Conservation (phyloP, 495 filamentous ascomycete species). For the Friedmanniomyces simplex region DNA sequence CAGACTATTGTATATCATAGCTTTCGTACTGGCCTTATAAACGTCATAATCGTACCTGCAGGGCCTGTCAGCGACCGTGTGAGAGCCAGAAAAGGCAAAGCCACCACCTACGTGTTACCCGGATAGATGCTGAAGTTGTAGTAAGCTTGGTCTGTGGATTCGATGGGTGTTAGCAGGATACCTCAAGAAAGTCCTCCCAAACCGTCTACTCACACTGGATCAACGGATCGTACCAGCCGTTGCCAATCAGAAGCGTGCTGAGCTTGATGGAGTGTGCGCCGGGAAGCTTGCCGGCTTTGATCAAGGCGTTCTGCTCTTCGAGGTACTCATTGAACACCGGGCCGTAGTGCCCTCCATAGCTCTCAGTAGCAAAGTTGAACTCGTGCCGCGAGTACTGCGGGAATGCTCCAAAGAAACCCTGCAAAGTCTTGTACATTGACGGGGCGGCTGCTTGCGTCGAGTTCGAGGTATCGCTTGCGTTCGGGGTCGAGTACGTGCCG, state of each 20-base stretch:
- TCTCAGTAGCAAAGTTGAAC: slow-evolving; percentile 51
- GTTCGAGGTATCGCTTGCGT: slow-evolving; percentile 42
- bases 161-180: background rate
- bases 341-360: slow-evolving; percentile 54
- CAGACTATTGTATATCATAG: slow-evolving; percentile 47
- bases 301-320: slow-evolving; percentile 53
- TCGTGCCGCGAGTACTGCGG: slow-evolving; percentile 46
- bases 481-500: slow-evolving; percentile 45
- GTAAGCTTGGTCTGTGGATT: slow-evolving; percentile 40
- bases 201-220: background rate
- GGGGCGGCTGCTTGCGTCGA: slow-evolving; percentile 46
- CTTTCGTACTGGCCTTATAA: slow-evolving; percentile 21
- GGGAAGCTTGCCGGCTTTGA: slow-evolving; percentile 22
- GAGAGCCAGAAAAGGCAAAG: background rate
- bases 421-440: slow-evolving; percentile 49
- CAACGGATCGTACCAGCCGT: slow-evolving; percentile 27
- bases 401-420: slow-evolving; percentile 55
- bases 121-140: slow-evolving; percentile 48
- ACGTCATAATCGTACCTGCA: slow-evolving; percentile 15
- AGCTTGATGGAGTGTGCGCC: slow-evolving; percentile 43
- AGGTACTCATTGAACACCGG: slow-evolving; percentile 54
- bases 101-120: slow-evolving; percentile 50
- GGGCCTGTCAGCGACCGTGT: too few relatives aligned
- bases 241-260: slow-evolving; percentile 47
- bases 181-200: background rate